These are phyloP conservation scores for Sequoia sempervirens DNA, from an alignment of 75 land plant species.

Conservation along the genomic window DNA sequence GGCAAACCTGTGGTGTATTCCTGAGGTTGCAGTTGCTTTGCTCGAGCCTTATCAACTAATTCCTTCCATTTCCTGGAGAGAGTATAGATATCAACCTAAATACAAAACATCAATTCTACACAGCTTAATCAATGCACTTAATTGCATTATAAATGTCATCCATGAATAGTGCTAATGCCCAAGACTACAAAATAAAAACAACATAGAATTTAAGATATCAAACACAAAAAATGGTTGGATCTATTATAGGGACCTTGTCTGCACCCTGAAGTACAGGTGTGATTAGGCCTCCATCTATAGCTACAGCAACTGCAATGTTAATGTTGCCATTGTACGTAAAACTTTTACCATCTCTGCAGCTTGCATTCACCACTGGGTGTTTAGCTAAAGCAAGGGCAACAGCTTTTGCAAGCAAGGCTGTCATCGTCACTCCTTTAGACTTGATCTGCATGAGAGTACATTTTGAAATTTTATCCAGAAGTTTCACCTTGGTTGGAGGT, in stretches of 20 bases:
- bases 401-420: slow-evolving; percentile 79
- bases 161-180: neutral
- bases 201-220: neutral
- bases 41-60: slow-evolving; percentile 77
- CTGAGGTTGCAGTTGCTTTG: slow-evolving; percentile 80
- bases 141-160: neutral
- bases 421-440: slow-evolving; percentile 87
- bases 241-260: slow-evolving; percentile 55
- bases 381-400: slow-evolving; percentile 69
- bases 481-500: neutral
- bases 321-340: slow-evolving; percentile 74
- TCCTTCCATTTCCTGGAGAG: slow-evolving; percentile 87
- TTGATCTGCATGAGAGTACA: slow-evolving; percentile 48
- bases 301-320: slow-evolving; percentile 89
- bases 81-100: slow-evolving; percentile 73
- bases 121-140: neutral
- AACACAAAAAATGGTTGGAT: neutral
- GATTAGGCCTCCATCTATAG: slow-evolving; percentile 80
- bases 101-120: neutral
- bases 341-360: slow-evolving; percentile 88
- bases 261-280: slow-evolving; percentile 90
- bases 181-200: neutral
- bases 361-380: slow-evolving; percentile 82
- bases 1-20: slow-evolving; percentile 69
- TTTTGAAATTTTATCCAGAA: neutral